Conservation (phyloP, 106 monocot species). For the Apostasia ramifera region DNA sequence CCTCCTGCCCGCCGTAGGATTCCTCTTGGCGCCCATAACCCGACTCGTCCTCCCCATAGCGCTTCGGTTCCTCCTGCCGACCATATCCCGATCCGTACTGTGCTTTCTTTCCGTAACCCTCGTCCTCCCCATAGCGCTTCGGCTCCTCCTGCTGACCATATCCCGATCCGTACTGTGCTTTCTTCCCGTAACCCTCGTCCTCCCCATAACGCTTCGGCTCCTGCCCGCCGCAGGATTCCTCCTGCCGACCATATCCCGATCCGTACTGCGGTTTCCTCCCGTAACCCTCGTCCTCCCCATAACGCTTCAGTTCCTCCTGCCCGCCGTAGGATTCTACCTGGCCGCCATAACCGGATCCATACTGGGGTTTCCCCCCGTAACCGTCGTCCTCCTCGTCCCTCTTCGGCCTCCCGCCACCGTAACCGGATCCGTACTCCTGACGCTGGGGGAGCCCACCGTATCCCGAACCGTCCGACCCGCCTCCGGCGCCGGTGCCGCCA, state of each 20-base stretch:
- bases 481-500: constrained; percentile 3
- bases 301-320: not conserved
- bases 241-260: not conserved
- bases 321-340: too few relatives aligned
- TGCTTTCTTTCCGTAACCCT: not conserved
- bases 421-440: constrained; percentile 15
- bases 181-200: not conserved
- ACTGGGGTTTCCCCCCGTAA: constrained; percentile 2
- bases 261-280: not conserved
- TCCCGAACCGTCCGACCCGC: constrained; percentile 23
- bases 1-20: not conserved
- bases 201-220: not conserved
- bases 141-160: not conserved
- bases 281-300: not conserved
- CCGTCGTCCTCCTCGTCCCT: not conserved
- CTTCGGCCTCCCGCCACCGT: constrained; percentile 12
- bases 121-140: not conserved
- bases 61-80: constrained; percentile 2
- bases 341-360: not conserved
- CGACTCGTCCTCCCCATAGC: not conserved
- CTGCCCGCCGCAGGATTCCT: not conserved
- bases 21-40: constrained; percentile 3
- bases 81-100: constrained; percentile 8
- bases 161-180: constrained; percentile 8
- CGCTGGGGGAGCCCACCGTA: constrained; percentile 1